These are phyloP conservation scores for Gossypium thurberi DNA, from an alignment of 345 rosid genomes.

Conservation along the genomic window DNA sequence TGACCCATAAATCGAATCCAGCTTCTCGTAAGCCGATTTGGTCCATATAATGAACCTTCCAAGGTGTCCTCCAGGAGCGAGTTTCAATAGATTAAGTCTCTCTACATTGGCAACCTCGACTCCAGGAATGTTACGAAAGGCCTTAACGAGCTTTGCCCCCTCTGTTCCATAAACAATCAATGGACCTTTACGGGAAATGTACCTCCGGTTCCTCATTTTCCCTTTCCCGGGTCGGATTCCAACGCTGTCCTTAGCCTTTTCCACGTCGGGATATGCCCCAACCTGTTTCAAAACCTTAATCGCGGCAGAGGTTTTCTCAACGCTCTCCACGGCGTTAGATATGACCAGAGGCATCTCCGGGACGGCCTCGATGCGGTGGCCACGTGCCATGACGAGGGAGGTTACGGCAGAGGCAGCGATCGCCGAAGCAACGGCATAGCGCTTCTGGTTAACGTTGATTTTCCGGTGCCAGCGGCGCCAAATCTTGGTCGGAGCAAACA, in stretches of 20 bases:
- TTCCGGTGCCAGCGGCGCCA: constrained; percentile 95
- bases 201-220: constrained; percentile 79
- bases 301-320: constrained; percentile 80
- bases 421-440: constrained; percentile 83
- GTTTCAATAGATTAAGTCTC: constrained; percentile 68
- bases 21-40: constrained; percentile 82
- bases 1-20: constrained; percentile 77
- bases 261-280: constrained; percentile 79
- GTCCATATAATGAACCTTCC: constrained; percentile 98
- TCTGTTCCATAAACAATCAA: constrained; percentile 72
- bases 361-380: constrained; percentile 72
- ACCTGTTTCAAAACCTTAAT: constrained; percentile 74
- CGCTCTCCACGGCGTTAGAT: constrained; percentile 55
- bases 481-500: constrained; percentile 98
- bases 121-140: constrained; percentile 88
- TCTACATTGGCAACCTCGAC: constrained; percentile 85
- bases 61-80: constrained; percentile 96
- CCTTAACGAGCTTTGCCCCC: constrained; percentile 77
- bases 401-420: constrained; percentile 88
- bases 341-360: constrained; percentile 87
- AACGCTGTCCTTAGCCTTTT: constrained; percentile 83
- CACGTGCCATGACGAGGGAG: constrained; percentile 85
- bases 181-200: constrained; percentile 83
- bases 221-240: constrained; percentile 88
- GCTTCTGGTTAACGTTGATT: constrained; percentile 77